Percentiles rank a stretch among this genome's conserved stretches.
phyloP scores from a whole-genome alignment of 441 rosid genomes.

The Codiaeum variegatum region DNA sequence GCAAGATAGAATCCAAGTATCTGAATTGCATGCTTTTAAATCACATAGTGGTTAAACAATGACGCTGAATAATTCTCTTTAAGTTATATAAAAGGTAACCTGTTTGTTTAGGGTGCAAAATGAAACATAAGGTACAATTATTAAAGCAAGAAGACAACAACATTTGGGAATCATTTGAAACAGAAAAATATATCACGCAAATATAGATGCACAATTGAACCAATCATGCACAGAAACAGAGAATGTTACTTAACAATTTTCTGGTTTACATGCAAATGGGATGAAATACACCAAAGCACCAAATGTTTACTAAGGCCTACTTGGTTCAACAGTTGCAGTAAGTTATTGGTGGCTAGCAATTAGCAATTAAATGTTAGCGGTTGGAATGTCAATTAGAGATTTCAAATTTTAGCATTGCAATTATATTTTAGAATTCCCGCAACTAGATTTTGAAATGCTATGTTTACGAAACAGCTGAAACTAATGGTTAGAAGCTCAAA shows the following conservation, averaged over 20 bases:
- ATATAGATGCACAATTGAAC: neutral
- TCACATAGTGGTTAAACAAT: neutral
- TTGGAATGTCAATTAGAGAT: no score
- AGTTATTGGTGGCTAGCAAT: no score
- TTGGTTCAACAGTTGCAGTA: no score
- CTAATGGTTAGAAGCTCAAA: no score
- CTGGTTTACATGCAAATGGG: neutral
- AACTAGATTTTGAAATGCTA: no score
- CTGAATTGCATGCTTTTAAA: no score
- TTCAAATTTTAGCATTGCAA: no score
- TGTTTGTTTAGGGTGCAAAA: neutral
- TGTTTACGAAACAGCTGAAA: no score
- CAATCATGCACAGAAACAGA: neutral
- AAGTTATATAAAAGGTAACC: neutral
- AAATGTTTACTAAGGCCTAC: no score
- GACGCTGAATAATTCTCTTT: neutral
- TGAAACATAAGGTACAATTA: neutral
- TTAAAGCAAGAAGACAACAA: neutral
- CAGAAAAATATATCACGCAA: neutral
- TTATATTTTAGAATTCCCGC: no score
- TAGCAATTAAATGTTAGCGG: no score
- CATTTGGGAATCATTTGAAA: neutral
- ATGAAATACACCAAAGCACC: neutral
- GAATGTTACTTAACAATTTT: neutral
- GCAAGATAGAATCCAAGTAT: no score